Conservation (phyloP, 768 basidiomycete species). For the Kondoa malvinella region DNA sequence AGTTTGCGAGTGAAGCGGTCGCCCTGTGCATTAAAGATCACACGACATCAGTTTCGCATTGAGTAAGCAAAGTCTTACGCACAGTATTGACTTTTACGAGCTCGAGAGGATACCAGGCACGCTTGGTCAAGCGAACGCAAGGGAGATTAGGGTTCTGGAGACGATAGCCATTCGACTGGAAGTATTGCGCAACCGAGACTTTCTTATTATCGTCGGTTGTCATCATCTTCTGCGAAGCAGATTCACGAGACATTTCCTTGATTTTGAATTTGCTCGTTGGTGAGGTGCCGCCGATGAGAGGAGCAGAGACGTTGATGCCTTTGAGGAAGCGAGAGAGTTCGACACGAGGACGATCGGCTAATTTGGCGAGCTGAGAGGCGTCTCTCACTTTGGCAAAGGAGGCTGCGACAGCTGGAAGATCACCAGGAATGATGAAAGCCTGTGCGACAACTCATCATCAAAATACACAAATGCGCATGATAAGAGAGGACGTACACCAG, state of each 20-base stretch:
- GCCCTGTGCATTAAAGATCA: neutral
- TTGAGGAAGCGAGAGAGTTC: slow-evolving; percentile 45
- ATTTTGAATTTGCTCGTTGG: slow-evolving; percentile 12
- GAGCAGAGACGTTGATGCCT: slow-evolving; percentile 22
- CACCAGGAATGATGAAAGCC: slow-evolving; percentile 13
- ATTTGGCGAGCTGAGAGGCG: slow-evolving; percentile 4
- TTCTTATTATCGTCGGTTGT: slow-evolving; percentile 7
- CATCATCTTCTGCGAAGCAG: slow-evolving; percentile 5
- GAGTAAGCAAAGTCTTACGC: neutral
- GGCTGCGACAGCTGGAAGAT: slow-evolving; percentile 14
- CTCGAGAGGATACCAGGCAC: slow-evolving; percentile 19
- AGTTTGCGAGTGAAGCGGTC: slow-evolving; percentile 16
- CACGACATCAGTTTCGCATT: neutral
- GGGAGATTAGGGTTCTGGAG: slow-evolving; percentile 17
- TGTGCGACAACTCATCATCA: neutral
- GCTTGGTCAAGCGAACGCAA: slow-evolving; percentile 16
- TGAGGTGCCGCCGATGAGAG: slow-evolving; percentile 7
- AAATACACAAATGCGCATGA: neutral
- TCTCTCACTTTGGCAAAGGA: slow-evolving; percentile 11
- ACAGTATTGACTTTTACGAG: slow-evolving; percentile 3
- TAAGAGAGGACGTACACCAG: slow-evolving; percentile 13
- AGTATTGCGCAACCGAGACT: slow-evolving; percentile 14
- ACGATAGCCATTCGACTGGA: slow-evolving; percentile 10
- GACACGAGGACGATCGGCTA: slow-evolving; percentile 5
- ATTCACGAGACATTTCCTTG: slow-evolving; percentile 3